These are phyloP conservation scores for Cyclotella kingstonii DNA, from an alignment of 108 stramenopile species.

Conservation along the genomic window DNA sequence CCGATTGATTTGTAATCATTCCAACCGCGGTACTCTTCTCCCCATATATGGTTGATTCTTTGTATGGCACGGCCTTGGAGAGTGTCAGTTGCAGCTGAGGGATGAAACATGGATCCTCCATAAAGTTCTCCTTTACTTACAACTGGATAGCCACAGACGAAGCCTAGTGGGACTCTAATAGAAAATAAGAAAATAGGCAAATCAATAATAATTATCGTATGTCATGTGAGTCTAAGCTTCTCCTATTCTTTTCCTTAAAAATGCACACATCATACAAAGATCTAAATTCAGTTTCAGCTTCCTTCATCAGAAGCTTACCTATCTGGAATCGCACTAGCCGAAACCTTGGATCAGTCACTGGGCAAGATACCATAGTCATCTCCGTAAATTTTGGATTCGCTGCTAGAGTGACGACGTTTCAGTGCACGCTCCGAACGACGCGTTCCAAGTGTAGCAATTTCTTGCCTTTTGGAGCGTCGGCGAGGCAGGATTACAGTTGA, in stretches of 20 bases:
- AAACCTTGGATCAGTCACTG: conserved; percentile 74
- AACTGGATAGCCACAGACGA: conserved; percentile 84
- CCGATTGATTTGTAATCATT: conserved; percentile 71
- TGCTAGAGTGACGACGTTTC: conserved; percentile 32
- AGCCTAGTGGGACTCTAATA: conserved; percentile 85
- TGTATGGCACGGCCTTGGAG: conserved; percentile 82
- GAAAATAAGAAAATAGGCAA: conserved; percentile 1
- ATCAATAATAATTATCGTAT: not conserved
- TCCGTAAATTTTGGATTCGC: conserved; percentile 63
- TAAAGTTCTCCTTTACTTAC: conserved; percentile 74
- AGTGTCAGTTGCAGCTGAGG: conserved; percentile 77
- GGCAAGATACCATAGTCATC: conserved; percentile 86
- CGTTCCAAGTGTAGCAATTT: conserved; percentile 21
- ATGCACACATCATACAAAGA: not conserved
- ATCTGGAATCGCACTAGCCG: conserved; percentile 79
- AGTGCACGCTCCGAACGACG: conserved; percentile 29
- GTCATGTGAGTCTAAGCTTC: not conserved
- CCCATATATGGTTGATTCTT: conserved; percentile 76
- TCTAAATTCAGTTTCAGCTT: no score
- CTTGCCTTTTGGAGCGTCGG: conserved; percentile 43
- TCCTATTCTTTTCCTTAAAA: not conserved
- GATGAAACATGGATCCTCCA: conserved; percentile 81
- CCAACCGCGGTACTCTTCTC: conserved; percentile 39
- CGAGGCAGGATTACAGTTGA: conserved; percentile 12
- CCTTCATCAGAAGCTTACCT: conserved; percentile 75